Percentiles rank a stretch among this genome's conserved stretches.
phyloP scores from a whole-genome alignment of 768 basidiomycete genomes.

The Lanmaoa pseudosensibilis region DNA sequence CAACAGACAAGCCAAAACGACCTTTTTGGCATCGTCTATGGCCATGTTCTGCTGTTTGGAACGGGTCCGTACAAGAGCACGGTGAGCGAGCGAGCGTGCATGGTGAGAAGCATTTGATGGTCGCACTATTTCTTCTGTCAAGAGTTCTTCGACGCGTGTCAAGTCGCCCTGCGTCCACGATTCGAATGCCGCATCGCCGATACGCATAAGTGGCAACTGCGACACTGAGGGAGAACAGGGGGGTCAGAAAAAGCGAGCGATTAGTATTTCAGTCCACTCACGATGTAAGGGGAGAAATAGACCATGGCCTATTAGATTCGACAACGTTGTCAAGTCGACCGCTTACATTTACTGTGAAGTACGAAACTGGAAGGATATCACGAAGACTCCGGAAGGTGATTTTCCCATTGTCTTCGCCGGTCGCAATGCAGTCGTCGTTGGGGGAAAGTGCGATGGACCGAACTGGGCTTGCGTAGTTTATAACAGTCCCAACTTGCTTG shows the following conservation, averaged over 20 bases:
- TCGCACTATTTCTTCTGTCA: no score
- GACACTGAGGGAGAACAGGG: neutral
- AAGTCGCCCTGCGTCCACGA: no score
- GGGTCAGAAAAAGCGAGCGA: neutral
- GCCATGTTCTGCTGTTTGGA: no score
- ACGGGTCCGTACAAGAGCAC: no score
- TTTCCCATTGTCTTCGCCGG: neutral
- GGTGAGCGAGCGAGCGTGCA: no score
- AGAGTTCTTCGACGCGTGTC: no score
- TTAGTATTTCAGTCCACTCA: neutral
- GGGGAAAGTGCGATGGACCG: neutral
- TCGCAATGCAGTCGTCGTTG: neutral
- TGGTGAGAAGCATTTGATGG: no score
- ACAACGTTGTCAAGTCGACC: fast-evolving
- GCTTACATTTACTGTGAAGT: neutral
- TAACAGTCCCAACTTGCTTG: neutral
- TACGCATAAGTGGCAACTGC: neutral
- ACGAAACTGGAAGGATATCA: neutral
- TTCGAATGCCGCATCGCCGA: neutral
- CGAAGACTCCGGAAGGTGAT: neutral
- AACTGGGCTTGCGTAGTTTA: neutral
- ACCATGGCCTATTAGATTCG: neutral
- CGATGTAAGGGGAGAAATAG: neutral
- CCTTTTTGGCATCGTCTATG: no score
- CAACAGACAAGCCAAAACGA: fast-evolving